phyloP scores from a whole-genome alignment of 2,329 filamentous ascomycete species.

The Mollisiaceae sp. region DNA sequence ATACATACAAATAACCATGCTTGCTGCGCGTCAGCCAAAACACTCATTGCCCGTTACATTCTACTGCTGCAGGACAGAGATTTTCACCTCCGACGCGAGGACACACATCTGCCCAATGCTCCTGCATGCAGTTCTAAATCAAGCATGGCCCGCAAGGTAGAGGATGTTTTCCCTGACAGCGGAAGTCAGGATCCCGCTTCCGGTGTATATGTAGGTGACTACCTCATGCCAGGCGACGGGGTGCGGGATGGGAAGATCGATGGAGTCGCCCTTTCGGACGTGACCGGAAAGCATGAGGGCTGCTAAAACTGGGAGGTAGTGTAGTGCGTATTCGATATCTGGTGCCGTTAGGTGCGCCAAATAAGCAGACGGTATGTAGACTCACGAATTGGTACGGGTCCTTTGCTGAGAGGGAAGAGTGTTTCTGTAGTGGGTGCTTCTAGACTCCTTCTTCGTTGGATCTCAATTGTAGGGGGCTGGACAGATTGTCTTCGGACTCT shows the following conservation, averaged over 20 bases:
- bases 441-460: constrained; percentile 14
- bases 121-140: constrained; percentile 10
- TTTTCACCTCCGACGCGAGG: constrained; percentile 1
- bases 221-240: constrained; percentile 62
- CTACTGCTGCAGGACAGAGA: not conserved
- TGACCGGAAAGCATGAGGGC: constrained; percentile 60
- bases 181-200: constrained; percentile 51
- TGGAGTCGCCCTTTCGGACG: constrained; percentile 55
- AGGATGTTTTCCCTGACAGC: constrained; percentile 57
- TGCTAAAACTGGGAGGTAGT: constrained; percentile 58
- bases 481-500: constrained; percentile 31
- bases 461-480: constrained; percentile 10
- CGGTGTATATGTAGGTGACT: constrained; percentile 60
- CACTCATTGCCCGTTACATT: not conserved
- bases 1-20: not conserved
- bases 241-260: constrained; percentile 63
- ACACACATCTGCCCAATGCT: constrained; percentile 9
- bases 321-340: constrained; percentile 56
- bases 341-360: not conserved
- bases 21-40: constrained; percentile 8
- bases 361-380: constrained; percentile 26
- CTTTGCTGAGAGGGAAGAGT: constrained; percentile 18
- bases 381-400: constrained; percentile 54
- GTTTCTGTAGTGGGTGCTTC: constrained; percentile 9
- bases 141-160: constrained; percentile 56